phyloP scores from a whole-genome alignment of 2,329 filamentous ascomycete species.

The Penicillium expansum region DNA sequence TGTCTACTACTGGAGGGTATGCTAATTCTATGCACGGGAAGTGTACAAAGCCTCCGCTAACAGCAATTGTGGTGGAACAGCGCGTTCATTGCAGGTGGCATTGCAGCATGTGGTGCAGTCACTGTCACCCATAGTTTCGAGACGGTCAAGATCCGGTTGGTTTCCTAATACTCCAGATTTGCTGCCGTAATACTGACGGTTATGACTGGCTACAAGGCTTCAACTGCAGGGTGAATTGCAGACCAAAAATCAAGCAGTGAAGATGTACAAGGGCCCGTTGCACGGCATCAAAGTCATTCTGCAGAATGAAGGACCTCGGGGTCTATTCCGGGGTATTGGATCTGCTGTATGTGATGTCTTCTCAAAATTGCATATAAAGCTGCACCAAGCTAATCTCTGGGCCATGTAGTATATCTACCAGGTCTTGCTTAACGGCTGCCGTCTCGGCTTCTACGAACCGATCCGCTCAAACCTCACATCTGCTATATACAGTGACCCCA shows the following conservation, averaged over 20 bases:
- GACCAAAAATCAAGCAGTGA: slow-evolving; percentile 76
- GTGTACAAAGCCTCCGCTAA: slow-evolving; percentile 12
- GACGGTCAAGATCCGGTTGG: slow-evolving; percentile 94
- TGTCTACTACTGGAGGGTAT: slow-evolving; percentile 57
- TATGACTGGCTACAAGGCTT: slow-evolving; percentile 57
- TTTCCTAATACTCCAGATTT: neutral
- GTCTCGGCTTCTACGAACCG: slow-evolving; percentile 95
- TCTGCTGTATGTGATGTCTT: slow-evolving; percentile 60
- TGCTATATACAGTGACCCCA: slow-evolving; percentile 67
- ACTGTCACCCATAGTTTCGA: slow-evolving; percentile 98
- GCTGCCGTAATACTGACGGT: slow-evolving; percentile 1
- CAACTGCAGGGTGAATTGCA: slow-evolving; percentile 96
- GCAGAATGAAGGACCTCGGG: slow-evolving; percentile 80
- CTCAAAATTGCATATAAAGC: neutral
- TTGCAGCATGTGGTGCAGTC: slow-evolving; percentile 95
- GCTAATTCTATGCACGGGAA: slow-evolving; percentile 1
- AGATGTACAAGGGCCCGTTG: slow-evolving; percentile 85
- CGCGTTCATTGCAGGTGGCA: slow-evolving; percentile 91
- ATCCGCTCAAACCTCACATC: slow-evolving; percentile 70
- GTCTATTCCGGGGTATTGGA: slow-evolving; percentile 83
- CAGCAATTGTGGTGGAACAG: slow-evolving; percentile 40
- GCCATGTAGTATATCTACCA: slow-evolving; percentile 78
- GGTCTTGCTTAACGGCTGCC: slow-evolving; percentile 91
- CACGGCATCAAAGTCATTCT: slow-evolving; percentile 90
- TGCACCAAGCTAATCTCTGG: neutral